phyloP scores from a whole-genome alignment of 2,329 filamentous ascomycete species.

The Alternaria dauci region DNA sequence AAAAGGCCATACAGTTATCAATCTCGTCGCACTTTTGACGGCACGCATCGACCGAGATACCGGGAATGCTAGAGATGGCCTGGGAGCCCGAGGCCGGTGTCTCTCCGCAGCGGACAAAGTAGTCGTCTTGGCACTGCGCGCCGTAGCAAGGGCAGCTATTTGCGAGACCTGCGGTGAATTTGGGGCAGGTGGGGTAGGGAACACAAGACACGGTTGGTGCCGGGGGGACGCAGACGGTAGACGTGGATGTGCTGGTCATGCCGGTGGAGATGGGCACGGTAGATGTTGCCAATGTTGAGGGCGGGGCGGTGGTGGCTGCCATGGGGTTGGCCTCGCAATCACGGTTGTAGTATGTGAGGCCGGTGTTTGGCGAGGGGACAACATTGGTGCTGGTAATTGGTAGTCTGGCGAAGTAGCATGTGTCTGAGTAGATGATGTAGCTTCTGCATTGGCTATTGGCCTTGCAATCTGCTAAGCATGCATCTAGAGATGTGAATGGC shows the following conservation, averaged over 20 bases:
- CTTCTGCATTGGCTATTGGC: not conserved
- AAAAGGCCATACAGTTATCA: not conserved
- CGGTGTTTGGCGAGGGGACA: rapidly evolving
- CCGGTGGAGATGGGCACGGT: not conserved
- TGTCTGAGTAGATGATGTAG: not conserved
- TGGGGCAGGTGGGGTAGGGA: not conserved
- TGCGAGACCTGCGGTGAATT: not conserved
- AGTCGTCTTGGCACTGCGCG: slow-evolving; percentile 4
- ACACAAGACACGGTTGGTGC: not conserved
- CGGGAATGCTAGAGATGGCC: not conserved
- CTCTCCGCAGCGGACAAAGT: slow-evolving; percentile 1
- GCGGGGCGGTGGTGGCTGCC: not conserved
- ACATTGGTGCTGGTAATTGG: not conserved
- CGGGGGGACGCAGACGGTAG: not conserved
- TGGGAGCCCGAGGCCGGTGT: not conserved
- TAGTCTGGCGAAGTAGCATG: not conserved
- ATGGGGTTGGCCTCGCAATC: not conserved
- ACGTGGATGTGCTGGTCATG: not conserved
- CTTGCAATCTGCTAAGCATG: not conserved
- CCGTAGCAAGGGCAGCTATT: not conserved
- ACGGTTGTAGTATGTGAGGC: not conserved
- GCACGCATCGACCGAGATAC: not conserved
- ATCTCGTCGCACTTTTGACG: not conserved
- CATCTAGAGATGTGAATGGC: not conserved
- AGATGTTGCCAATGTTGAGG: not conserved